phyloP scores from a whole-genome alignment of 2,329 filamentous ascomycete genomes.

The Exophiala sp. region DNA sequence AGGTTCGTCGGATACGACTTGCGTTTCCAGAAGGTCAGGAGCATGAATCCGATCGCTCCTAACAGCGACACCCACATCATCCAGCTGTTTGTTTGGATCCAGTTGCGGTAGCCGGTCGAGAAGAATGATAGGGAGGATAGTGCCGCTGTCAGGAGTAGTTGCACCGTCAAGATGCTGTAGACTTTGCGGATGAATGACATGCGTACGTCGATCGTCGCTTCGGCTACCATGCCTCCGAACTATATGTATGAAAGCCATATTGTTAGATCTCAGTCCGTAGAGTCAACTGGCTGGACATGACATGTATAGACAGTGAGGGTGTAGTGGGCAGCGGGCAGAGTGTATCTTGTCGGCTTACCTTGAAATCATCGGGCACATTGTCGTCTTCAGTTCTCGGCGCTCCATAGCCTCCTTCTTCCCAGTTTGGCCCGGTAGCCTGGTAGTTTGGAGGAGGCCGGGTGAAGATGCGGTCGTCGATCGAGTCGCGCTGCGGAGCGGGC shows the following conservation, averaged over 20 bases:
- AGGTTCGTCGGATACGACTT: slow-evolving; percentile 94
- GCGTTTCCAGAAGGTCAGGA: slow-evolving; percentile 89
- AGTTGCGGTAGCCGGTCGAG: slow-evolving; percentile 67
- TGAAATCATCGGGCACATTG: slow-evolving; percentile 95
- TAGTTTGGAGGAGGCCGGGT: slow-evolving; percentile 80
- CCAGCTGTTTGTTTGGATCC: slow-evolving; percentile 79
- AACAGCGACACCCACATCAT: slow-evolving; percentile 84
- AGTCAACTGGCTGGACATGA: too few species aligned
- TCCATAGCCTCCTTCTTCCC: slow-evolving; percentile 55
- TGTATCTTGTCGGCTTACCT: slow-evolving; percentile 47
- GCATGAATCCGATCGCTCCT: slow-evolving; percentile 75
- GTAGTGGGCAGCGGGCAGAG: too few species aligned
- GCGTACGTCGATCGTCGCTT: slow-evolving; percentile 89
- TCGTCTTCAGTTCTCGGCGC: slow-evolving; percentile 66
- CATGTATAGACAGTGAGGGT: too few species aligned
- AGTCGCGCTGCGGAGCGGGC: slow-evolving; percentile 77
- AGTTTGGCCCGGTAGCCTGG: slow-evolving; percentile 52
- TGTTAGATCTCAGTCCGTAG: too few species aligned
- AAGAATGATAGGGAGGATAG: slow-evolving; percentile 83
- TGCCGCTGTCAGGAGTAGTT: slow-evolving; percentile 76
- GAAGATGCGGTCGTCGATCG: slow-evolving; percentile 65
- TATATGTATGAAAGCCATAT: slow-evolving; percentile 34
- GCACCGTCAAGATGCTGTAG: slow-evolving; percentile 94
- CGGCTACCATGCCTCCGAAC: slow-evolving; percentile 89
- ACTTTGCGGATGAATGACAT: slow-evolving; percentile 98